Percentiles rank a stretch among this genome's conserved stretches.
These are phyloP conservation scores for Rhodamnia rubescens DNA, from an alignment of 345 rosid species.

Conservation along the genomic window DNA sequence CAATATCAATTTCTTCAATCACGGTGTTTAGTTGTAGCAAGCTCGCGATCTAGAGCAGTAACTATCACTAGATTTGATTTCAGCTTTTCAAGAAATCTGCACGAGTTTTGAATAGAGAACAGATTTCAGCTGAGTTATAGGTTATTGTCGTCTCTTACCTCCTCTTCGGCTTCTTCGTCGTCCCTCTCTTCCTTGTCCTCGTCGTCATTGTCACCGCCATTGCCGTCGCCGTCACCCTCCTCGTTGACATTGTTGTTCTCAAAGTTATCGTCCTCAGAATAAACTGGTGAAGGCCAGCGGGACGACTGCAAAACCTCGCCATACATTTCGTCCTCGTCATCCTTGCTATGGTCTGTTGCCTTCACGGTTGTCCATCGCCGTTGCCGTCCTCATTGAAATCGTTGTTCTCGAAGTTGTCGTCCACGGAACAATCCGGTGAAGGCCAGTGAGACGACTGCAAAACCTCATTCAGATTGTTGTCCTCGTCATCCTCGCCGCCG, in stretches of 20 bases:
- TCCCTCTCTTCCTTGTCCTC: not conserved
- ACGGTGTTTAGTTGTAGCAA: not conserved
- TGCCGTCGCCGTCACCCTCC: not conserved
- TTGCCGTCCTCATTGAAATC: not conserved
- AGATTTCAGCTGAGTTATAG: too few species aligned
- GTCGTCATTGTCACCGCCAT: not conserved
- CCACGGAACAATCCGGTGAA: not conserved
- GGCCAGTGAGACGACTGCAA: not conserved
- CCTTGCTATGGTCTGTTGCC: not conserved
- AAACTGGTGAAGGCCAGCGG: not conserved
- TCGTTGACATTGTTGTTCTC: not conserved
- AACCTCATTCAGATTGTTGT: not conserved
- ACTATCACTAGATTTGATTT: not conserved
- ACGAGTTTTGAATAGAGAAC: not conserved
- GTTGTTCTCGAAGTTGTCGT: not conserved
- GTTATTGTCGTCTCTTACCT: not conserved
- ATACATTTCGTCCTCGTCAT: not conserved
- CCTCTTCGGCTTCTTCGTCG: not conserved
- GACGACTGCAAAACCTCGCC: not conserved
- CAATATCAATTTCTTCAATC: not conserved
- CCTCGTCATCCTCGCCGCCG: slow-evolving; percentile 4
- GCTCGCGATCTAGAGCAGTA: not conserved
- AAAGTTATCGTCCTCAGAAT: not conserved
- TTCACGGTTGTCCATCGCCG: not conserved
- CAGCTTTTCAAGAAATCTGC: not conserved